Conservation (phyloP, 371 early-diverging fungal genomes). For the Rhizomucor miehei region DNA sequence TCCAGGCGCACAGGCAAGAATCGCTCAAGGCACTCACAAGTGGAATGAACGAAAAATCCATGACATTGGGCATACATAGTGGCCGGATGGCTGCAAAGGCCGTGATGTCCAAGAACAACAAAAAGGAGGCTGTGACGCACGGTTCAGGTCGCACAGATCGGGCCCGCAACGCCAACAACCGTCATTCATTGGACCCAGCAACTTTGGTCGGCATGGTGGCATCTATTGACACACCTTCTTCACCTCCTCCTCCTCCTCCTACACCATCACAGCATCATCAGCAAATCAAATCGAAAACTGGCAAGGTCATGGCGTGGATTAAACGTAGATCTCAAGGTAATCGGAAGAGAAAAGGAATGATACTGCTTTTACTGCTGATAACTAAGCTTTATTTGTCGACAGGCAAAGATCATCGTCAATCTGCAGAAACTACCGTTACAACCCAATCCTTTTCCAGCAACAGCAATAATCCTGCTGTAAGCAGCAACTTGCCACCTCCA, state of each 20-base stretch:
- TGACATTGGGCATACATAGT: neutral
- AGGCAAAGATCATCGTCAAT: neutral
- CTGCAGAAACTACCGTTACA: neutral
- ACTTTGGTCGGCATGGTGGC: neutral
- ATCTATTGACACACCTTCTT: neutral
- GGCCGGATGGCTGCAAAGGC: neutral
- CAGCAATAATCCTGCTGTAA: too few species aligned
- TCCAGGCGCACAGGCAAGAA: conserved; percentile 1
- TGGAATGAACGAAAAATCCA: neutral
- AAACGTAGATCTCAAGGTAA: conserved; percentile 15
- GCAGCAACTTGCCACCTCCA: neutral
- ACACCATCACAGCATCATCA: neutral
- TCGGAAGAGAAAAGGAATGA: neutral
- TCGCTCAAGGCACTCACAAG: neutral
- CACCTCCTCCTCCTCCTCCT: neutral
- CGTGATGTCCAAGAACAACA: too few species aligned
- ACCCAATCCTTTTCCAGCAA: too few species aligned
- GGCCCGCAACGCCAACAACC: too few species aligned
- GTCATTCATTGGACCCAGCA: neutral
- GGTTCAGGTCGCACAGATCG: too few species aligned
- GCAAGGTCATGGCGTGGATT: conserved; percentile 17
- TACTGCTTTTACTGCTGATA: neutral
- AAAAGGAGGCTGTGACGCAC: too few species aligned
- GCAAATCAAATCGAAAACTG: neutral
- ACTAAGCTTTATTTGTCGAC: neutral